phyloP scores from a whole-genome alignment of 2,329 filamentous ascomycete genomes.

The Septoria petroselini region DNA sequence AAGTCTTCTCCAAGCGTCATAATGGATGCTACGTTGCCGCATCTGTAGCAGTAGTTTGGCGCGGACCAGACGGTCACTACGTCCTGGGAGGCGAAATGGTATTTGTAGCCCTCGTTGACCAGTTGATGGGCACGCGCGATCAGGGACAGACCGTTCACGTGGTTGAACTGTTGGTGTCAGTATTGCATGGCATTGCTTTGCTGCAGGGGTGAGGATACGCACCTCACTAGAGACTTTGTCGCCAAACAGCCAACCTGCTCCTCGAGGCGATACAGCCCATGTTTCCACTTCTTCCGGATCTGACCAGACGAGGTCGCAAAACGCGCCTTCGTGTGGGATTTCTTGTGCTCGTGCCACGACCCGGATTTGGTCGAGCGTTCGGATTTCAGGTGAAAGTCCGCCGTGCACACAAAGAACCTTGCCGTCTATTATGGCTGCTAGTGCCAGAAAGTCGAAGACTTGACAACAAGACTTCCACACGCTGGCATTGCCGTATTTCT shows the following conservation, averaged over 20 bases:
- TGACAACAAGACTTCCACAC: conserved; percentile 79
- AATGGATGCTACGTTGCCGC: conserved; percentile 79
- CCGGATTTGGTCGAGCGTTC: conserved; percentile 71
- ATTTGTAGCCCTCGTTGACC: conserved; percentile 79
- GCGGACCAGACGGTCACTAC: conserved; percentile 74
- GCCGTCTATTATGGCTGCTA: conserved; percentile 70
- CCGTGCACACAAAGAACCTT: conserved; percentile 72
- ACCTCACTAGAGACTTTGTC: conserved; percentile 69
- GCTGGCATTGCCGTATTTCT: conserved; percentile 73
- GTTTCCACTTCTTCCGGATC: conserved; percentile 68
- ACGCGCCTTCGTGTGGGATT: conserved; percentile 73
- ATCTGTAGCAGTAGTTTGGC: conserved; percentile 44
- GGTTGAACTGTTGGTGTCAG: conserved; percentile 57
- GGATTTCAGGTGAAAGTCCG: conserved; percentile 68
- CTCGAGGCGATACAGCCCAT: conserved; percentile 64
- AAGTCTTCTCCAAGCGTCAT: conserved; percentile 86
- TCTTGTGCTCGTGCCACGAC: conserved; percentile 72
- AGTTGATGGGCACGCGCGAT: conserved; percentile 73
- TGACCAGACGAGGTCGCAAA: conserved; percentile 74
- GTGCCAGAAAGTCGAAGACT: conserved; percentile 72
- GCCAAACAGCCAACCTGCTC: conserved; percentile 65
- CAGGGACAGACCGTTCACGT: conserved; percentile 68
- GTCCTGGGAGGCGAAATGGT: conserved; percentile 82
- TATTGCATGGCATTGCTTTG: neutral
- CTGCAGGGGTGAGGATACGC: conserved; percentile 17